Base-by-base conservation (phyloP, 192 early-diverging fungal genomes). In the Rhizoclosmatium sp. region DNA sequence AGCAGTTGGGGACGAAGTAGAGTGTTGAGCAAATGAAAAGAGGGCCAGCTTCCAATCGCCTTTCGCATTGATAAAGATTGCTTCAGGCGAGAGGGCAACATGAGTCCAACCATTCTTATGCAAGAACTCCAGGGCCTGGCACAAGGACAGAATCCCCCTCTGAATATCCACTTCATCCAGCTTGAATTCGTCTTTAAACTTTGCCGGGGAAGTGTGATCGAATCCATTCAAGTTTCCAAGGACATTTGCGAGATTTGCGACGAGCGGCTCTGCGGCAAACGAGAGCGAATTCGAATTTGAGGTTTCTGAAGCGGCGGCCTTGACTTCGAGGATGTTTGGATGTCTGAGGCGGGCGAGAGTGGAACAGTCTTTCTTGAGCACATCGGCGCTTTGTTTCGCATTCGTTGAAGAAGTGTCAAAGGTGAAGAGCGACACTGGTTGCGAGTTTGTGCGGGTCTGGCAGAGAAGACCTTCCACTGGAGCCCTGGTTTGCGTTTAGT, bases 131-230 rank as follows among this genome's bases (percentile, higher is more conserved):
- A 96, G 83, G n/a, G 87, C 80, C 21, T 68, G 51, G 46, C 67
- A 56, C 40, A 94, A 82, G 78, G 93, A 93, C 12, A 93, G 78
- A 23, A 96, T 75, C 1, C 95, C 95, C 80, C 92, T 93, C 79
- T 93, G 93, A 59, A 94, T 89, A 88, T 80, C 93, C 60, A 95
- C 80, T 61, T 94, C 92, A 71, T 95, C 94, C 77, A 95, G 79
- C 45, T 92, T 92, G 74, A 90, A 90, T 47, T 84, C 86, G 51
- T 67, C 39, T 67, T 51, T 80, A 67, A 3, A 83, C 71, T 12
- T 79, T 62, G 4, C 73, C 65, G 21, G 23, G 54, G 79, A 71
- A 82, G 59, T 54, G 19, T 81, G 58, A 3, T 72, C 70, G n/a
- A 89, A 66, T 70, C 87, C 89, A 44, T 84, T 82, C 44, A 84